Evolutionary conservation across 768 basidiomycete genomes (phyloP), one percentile per base, ranked within the genome.

Genomic region (Tulasnella calospora): DNA sequence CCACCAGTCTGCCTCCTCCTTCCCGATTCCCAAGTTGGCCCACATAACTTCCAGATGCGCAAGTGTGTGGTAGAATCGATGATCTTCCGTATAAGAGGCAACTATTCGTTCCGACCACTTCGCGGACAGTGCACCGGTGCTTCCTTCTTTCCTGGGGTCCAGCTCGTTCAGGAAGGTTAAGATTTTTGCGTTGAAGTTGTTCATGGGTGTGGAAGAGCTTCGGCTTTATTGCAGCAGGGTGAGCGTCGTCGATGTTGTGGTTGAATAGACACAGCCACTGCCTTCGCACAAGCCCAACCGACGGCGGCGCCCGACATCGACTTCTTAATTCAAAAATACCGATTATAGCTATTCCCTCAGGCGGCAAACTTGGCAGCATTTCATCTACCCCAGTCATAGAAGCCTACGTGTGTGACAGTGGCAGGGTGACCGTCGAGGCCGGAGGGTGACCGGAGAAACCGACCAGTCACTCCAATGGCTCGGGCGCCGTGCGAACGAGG

Each of bases 41-140:
- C 71, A 73, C 71, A 73, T 73, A 17, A 23, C 46, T 47, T 73
- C 71, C 71, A 73, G 13, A 73, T 73, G 71, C 5, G 8, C 71
- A 2, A 73, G 46, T 12, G 71, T 73, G 71, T 73, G 71, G 36
- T 73, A 73, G n/a, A 21, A 47, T 0, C 71, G 38, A n/a, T 73
- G 71, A 3, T 4, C 8, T 17, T 73, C 71, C 27, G 71, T 47
- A 38, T 73, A 73, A 17, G 71, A 73, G 13, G 33, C 61, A 27
- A 67, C 61, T 21, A 67, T 67, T 30, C 61, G n/a, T 33, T 67
- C 61, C 12, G 61, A 2, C 61, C 61, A 67, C 27, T 33, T 8
- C 7, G 13, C n/a, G 6, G 33, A 67, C 61, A 33, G 61, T 67
- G 61, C 61, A 67, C 15, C 61, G 8, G 30, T 57, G 44, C 44